Percentiles rank a stretch among this genome's conserved stretches.
Evolutionary conservation across 805 yeast species (phyloP).

Genomic region (Candida manassasensis): DNA sequence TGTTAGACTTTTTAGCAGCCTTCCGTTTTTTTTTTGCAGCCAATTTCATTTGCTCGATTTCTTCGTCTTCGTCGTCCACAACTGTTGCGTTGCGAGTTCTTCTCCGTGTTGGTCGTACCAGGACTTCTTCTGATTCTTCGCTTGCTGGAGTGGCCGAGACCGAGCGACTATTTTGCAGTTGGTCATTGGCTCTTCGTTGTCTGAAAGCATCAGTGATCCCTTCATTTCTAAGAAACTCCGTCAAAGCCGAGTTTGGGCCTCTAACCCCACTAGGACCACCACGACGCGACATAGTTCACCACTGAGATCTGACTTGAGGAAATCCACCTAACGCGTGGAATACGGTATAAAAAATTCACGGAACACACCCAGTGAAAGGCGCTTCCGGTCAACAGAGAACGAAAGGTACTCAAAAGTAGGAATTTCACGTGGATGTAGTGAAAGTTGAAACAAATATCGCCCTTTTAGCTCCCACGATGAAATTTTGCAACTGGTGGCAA

Average conservation of each 20-base stretch:
- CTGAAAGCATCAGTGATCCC: conserved; percentile 85
- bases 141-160: conserved; percentile 6
- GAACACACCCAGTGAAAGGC: too few species aligned
- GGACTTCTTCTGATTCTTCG: neutral
- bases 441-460: too few species aligned
- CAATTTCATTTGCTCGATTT: conserved; percentile 23
- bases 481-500: too few species aligned
- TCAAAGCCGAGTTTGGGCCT: conserved; percentile 83
- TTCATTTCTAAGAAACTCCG: conserved; percentile 81
- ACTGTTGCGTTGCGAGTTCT: conserved; percentile 4
- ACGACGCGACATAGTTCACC: neutral
- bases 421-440: too few species aligned
- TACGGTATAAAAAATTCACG: too few species aligned
- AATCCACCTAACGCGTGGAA: too few species aligned
- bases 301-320: too few species aligned
- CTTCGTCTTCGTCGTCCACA: conserved; percentile 21
- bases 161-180: conserved; percentile 12
- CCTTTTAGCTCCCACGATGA: too few species aligned
- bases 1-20: conserved; percentile 36
- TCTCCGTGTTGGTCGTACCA: conserved; percentile 8
- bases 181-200: conserved; percentile 20
- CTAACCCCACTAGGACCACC: conserved; percentile 21
- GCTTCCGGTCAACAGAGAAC: too few species aligned
- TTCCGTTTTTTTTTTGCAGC: conserved; percentile 31
- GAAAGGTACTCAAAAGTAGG: too few species aligned